A percentile compares a stretch with the other conserved stretches of the same genome.
phyloP scores from a whole-genome alignment of 2,329 filamentous ascomycete species.

The Penicillium italicum region DNA sequence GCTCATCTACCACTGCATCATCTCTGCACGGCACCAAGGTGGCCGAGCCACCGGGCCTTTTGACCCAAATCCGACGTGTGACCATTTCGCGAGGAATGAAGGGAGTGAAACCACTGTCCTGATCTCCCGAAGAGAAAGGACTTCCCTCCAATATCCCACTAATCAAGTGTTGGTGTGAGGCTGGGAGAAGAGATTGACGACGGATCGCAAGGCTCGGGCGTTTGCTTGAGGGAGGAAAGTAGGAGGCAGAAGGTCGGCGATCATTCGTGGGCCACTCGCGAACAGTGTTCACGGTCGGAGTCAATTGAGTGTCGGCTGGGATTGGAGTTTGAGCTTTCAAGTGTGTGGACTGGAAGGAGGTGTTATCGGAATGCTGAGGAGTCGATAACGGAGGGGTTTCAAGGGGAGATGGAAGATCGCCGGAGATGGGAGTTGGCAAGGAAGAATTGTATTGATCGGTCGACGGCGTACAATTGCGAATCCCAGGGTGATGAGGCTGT shows the following conservation, averaged over 20 bases:
- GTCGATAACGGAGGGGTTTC: conserved; percentile 20
- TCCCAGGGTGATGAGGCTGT: conserved; percentile 8
- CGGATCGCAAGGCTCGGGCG: conserved; percentile 36
- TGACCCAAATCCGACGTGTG: conserved; percentile 86
- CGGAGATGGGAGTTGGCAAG: conserved; percentile 24
- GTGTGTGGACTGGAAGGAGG: conserved; percentile 20
- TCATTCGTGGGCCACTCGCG: conserved; percentile 22
- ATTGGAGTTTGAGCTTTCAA: conserved; percentile 18
- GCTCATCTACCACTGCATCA: conserved; percentile 89
- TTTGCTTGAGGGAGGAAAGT: conserved; percentile 21
- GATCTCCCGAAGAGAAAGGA: conserved; percentile 23
- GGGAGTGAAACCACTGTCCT: conserved; percentile 16
- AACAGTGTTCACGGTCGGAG: conserved; percentile 29
- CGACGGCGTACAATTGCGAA: conserved; percentile 10
- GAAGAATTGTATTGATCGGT: conserved; percentile 23
- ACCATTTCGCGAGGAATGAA: conserved; percentile 34
- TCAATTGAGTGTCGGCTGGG: conserved; percentile 20
- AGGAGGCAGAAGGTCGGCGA: conserved; percentile 11
- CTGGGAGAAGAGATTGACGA: conserved; percentile 41
- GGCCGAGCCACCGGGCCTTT: conserved; percentile 76
- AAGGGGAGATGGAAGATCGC: conserved; percentile 19
- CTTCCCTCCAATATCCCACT: conserved; percentile 33
- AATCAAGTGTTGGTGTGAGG: conserved; percentile 39
- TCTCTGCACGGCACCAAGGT: conserved; percentile 82
- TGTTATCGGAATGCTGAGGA: conserved; percentile 21